A percentile compares a stretch with the other conserved stretches of the same genome.
phyloP scores from a whole-genome alignment of 2,329 filamentous ascomycete species.

The Hysterium pulicare region DNA sequence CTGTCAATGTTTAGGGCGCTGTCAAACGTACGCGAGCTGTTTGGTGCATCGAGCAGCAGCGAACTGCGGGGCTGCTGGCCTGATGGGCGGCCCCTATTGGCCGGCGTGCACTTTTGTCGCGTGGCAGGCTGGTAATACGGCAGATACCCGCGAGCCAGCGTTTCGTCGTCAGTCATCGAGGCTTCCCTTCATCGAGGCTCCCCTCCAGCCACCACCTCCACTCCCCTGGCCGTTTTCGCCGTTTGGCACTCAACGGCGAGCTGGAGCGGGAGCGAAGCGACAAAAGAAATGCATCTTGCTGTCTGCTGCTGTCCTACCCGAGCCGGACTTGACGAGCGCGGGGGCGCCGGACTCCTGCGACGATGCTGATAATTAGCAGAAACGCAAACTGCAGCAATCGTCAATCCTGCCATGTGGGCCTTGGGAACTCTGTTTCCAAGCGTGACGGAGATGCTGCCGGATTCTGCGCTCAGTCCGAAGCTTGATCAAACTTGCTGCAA shows the following conservation, averaged over 20 bases:
- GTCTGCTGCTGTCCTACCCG: too few species aligned
- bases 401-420: not conserved
- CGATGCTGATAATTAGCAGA: not conserved
- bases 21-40: constrained; percentile 4
- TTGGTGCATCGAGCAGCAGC: not conserved
- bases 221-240: too few species aligned
- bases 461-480: not conserved
- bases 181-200: not conserved
- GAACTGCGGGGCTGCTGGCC: constrained; percentile 1
- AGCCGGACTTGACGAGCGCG: too few species aligned
- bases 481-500: too few species aligned
- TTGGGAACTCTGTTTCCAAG: not conserved
- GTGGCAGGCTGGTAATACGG: constrained; percentile 2
- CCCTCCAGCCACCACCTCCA: not conserved
- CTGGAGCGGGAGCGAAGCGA: too few species aligned
- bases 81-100: not conserved
- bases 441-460: not conserved
- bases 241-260: too few species aligned
- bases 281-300: too few species aligned
- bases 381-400: not conserved
- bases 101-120: not conserved
- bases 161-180: not conserved
- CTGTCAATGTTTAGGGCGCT: too few species aligned
- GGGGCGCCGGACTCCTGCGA: not conserved
- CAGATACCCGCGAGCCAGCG: constrained; percentile 2